Evolutionary conservation across 495 filamentous ascomycete species (phyloP), one percentile per base, ranked within the genome.

Genomic region (Corynascus novoguineensis): DNA sequence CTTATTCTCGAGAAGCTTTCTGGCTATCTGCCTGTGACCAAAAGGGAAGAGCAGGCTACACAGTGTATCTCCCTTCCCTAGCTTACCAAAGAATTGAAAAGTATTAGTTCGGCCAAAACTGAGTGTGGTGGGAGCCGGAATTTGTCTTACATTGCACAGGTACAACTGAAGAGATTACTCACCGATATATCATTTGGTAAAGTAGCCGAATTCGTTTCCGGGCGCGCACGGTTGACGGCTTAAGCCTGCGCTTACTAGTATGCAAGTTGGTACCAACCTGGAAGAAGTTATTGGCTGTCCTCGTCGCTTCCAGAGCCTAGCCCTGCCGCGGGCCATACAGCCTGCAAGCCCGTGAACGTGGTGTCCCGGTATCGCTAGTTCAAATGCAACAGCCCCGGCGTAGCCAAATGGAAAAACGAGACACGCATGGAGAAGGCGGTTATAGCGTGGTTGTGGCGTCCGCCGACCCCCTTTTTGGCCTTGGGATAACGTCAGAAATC

Each of bases 261-360:
- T n/a, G n/a, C n/a, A n/a, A n/a, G n/a, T n/a, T n/a, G n/a, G n/a
- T n/a, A n/a, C n/a, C n/a, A n/a, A n/a, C n/a, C n/a, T n/a, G n/a
- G n/a, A n/a, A n/a, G n/a, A n/a, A n/a, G 27, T 38, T 29, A 54
- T 54, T 54, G 51, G 51, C 51, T 42, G 38, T 28, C 38, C n/a
- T 22, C n/a, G 38, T 53, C 14, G 44, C 37, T 31, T 12, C 25
- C 37, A 19, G 15, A 28, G 4, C 51, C 6, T 28, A 44, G n/a
- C 24, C 37, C 44, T 17, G 19, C 22, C 37, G n/a, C 31, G 37
- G 49, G n/a, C 25, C 50, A 10, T n/a, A n/a, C 35, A 14, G 9
- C 31, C 24, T 53, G 35, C 50, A 40, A 31, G 35, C 29, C 47
- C 25, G n/a, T 11, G 31, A 34, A 5, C 14, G 15, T 51, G 49